Evolutionary conservation across 1,284 basidiomycete species (phyloP).

Genomic region (Irpex sp.): DNA sequence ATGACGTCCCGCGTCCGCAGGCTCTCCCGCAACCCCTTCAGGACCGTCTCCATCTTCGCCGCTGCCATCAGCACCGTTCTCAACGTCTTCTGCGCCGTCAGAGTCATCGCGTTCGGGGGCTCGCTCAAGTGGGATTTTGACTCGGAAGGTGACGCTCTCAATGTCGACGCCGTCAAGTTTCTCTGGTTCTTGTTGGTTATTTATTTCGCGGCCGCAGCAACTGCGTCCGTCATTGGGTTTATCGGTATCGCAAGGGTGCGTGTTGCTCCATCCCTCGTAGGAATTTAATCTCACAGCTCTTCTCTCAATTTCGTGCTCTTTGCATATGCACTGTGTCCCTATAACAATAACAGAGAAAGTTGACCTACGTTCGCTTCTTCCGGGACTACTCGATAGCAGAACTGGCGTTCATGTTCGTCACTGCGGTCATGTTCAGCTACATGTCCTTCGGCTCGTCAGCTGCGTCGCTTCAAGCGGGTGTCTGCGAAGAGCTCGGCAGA

Average conservation of each 20-base stretch:
- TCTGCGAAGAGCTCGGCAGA: slow-evolving; percentile 70
- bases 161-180: slow-evolving; percentile 56
- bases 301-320: slow-evolving; percentile 4
- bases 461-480: slow-evolving; percentile 47
- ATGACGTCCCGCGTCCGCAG: neutral
- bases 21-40: slow-evolving; percentile 20
- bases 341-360: slow-evolving; percentile 38
- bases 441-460: slow-evolving; percentile 43
- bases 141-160: slow-evolving; percentile 48
- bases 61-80: slow-evolving; percentile 52
- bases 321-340: neutral
- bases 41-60: slow-evolving; percentile 51
- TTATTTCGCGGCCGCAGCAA: slow-evolving; percentile 62
- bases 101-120: slow-evolving; percentile 53
- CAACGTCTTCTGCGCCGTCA: slow-evolving; percentile 52
- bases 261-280: neutral
- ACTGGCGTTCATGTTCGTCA: slow-evolving; percentile 59
- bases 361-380: slow-evolving; percentile 56
- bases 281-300: neutral
- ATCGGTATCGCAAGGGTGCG: slow-evolving; percentile 65
- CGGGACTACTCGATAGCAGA: slow-evolving; percentile 75
- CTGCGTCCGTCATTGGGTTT: slow-evolving; percentile 60
- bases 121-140: slow-evolving; percentile 60
- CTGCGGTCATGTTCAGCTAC: slow-evolving; percentile 52
- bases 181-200: slow-evolving; percentile 61